Percentiles rank a stretch among this genome's conserved stretches.
Conservation (phyloP, 306 rosid genomes). For the Purshia tridentata region DNA sequence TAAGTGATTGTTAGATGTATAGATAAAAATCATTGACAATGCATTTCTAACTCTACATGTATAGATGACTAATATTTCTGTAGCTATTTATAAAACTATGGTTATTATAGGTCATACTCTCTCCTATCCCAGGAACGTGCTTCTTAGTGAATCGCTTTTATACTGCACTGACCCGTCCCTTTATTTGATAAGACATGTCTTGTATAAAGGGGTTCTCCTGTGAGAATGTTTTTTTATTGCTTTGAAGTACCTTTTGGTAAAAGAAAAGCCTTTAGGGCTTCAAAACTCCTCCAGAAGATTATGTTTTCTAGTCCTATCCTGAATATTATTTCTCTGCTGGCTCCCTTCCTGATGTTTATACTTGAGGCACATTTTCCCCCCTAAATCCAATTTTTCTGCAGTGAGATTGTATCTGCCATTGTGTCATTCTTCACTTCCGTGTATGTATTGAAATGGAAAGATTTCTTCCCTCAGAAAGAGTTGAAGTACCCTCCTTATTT, state of each 20-base stretch:
- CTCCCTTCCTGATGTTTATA: neutral
- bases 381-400: slow-evolving; percentile 25
- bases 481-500: slow-evolving; percentile 67
- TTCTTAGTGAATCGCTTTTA: neutral
- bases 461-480: slow-evolving; percentile 48
- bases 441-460: slow-evolving; percentile 62
- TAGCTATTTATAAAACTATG: neutral
- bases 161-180: neutral
- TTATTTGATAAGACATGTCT: neutral
- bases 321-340: neutral
- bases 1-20: neutral
- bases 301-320: neutral
- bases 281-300: neutral
- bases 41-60: neutral
- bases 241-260: neutral
- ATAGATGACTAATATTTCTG: neutral
- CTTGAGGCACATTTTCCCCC: neutral
- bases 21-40: no score
- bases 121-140: neutral
- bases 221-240: neutral
- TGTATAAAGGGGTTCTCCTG: neutral
- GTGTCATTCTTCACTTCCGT: slow-evolving; percentile 72
- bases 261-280: neutral
- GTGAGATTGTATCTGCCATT: slow-evolving; percentile 52
- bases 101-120: neutral